phyloP scores from a whole-genome alignment of 805 yeast genomes.

The Hyphopichia homilentoma region DNA sequence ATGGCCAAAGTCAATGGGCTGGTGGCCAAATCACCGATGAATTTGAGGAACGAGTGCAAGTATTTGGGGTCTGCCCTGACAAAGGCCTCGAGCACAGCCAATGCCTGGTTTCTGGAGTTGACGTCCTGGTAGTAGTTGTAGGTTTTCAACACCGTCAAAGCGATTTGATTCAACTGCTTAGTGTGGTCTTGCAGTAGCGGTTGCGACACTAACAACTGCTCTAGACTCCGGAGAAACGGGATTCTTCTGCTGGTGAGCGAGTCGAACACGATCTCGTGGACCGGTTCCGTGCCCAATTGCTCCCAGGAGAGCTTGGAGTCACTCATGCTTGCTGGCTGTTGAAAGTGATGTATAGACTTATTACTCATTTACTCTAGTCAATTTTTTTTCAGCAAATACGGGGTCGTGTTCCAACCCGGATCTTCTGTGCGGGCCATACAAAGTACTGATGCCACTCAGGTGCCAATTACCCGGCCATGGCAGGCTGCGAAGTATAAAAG shows the following conservation, averaged over 20 bases:
- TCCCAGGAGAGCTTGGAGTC: slow-evolving; percentile 22
- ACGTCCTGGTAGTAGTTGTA: slow-evolving; percentile 50
- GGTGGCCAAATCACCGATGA: slow-evolving; percentile 29
- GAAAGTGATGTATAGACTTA: too few relatives aligned
- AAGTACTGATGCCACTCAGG: too few relatives aligned
- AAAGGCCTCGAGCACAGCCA: slow-evolving; percentile 35
- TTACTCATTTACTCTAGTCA: too few relatives aligned
- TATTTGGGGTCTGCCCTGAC: slow-evolving; percentile 27
- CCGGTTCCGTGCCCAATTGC: slow-evolving; percentile 13
- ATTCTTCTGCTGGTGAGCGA: slow-evolving; percentile 37
- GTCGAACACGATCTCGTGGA: slow-evolving; percentile 14
- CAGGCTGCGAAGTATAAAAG: too few relatives aligned
- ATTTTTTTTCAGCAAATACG: too few relatives aligned
- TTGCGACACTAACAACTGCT: slow-evolving; percentile 19
- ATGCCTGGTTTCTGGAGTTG: slow-evolving; percentile 42
- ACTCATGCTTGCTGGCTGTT: too few relatives aligned
- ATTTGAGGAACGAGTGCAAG: slow-evolving; percentile 33
- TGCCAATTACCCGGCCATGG: too few relatives aligned
- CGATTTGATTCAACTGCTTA: slow-evolving; percentile 16
- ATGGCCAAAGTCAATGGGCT: slow-evolving; percentile 40
- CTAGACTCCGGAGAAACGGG: slow-evolving; percentile 28
- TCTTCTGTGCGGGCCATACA: too few relatives aligned
- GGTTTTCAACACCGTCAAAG: slow-evolving; percentile 40
- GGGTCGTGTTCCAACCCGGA: too few relatives aligned
- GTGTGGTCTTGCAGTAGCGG: slow-evolving; percentile 14